Conservation (phyloP, 768 basidiomycete species). For the Polyporus arcularius region DNA sequence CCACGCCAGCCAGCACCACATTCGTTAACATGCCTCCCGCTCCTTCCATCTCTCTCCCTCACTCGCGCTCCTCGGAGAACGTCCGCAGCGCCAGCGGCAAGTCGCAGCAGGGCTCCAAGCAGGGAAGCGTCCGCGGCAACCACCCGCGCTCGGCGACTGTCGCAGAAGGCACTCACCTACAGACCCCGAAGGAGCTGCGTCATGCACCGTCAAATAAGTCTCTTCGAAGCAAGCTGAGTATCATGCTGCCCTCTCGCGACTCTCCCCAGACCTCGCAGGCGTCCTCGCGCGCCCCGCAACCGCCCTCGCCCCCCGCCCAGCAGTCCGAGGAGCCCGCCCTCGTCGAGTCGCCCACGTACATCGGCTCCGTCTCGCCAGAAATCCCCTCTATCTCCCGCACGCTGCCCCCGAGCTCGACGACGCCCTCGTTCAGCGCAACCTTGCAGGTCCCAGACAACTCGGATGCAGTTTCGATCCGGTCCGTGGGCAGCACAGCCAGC, state of each 20-base stretch:
- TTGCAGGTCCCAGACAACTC: constrained; percentile 26
- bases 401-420: constrained; percentile 7
- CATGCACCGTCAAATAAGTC: constrained; percentile 19
- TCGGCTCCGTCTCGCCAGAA: constrained; percentile 3
- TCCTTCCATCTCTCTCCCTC: constrained; percentile 9
- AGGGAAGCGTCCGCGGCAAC: not conserved
- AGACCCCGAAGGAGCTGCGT: constrained; percentile 17
- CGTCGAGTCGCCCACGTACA: constrained; percentile 30
- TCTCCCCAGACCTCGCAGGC: constrained; percentile 1
- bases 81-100: constrained; percentile 16
- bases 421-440: constrained; percentile 15
- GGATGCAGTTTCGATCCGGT: constrained; percentile 27
- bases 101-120: not conserved
- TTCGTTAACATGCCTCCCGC: constrained; percentile 19
- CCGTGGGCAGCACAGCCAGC: constrained; percentile 22
- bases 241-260: constrained; percentile 21
- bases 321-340: constrained; percentile 16
- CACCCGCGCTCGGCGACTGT: constrained; percentile 27
- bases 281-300: constrained; percentile 15
- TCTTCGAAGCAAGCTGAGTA: constrained; percentile 19
- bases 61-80: constrained; percentile 23
- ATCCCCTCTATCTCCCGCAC: constrained; percentile 10
- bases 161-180: constrained; percentile 5
- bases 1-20: constrained; percentile 24
- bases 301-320: not conserved